These are phyloP conservation scores for Rhodotorula taiwanensis DNA, from an alignment of 768 basidiomycete genomes.

Conservation along the genomic window DNA sequence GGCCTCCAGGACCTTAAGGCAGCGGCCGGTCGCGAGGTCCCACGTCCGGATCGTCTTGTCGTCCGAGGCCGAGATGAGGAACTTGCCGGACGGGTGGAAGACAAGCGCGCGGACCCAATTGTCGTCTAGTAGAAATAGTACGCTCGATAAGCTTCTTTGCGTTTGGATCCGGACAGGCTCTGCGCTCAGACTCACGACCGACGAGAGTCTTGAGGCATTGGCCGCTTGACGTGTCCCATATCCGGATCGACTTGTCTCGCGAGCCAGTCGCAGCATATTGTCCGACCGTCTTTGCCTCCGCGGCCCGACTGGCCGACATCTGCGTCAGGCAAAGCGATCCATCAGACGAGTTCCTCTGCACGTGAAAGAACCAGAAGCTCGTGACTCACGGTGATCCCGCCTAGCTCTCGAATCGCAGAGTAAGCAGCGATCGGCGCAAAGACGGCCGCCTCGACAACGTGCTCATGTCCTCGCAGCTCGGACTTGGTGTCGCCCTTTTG, in stretches of 20 bases:
- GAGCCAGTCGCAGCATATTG: conserved; percentile 71
- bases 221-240: conserved; percentile 82
- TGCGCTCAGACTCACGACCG: conserved; percentile 36
- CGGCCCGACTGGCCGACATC: conserved; percentile 52
- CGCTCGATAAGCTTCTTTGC: no score
- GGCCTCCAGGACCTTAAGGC: conserved; percentile 78
- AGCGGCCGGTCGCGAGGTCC: conserved; percentile 78
- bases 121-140: no score
- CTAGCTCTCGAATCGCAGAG: conserved; percentile 66
- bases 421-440: conserved; percentile 75
- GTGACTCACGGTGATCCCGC: conserved; percentile 54
- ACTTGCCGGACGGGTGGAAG: conserved; percentile 85
- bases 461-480: conserved; percentile 79
- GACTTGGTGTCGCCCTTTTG: conserved; percentile 67
- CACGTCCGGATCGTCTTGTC: conserved; percentile 86
- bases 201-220: conserved; percentile 73
- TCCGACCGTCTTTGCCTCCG: conserved; percentile 44
- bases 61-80: conserved; percentile 81
- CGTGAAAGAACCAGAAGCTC: background rate
- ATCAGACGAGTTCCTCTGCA: background rate
- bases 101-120: conserved; percentile 83
- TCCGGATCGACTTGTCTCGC: conserved; percentile 81
- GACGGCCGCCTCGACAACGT: conserved; percentile 71
- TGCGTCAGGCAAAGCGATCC: conserved; percentile 28
- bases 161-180: background rate